Evolutionary conservation across 2,329 filamentous ascomycete genomes (phyloP), one percentile per base, ranked within the genome.

Genomic region (Trichoderma sp.): DNA sequence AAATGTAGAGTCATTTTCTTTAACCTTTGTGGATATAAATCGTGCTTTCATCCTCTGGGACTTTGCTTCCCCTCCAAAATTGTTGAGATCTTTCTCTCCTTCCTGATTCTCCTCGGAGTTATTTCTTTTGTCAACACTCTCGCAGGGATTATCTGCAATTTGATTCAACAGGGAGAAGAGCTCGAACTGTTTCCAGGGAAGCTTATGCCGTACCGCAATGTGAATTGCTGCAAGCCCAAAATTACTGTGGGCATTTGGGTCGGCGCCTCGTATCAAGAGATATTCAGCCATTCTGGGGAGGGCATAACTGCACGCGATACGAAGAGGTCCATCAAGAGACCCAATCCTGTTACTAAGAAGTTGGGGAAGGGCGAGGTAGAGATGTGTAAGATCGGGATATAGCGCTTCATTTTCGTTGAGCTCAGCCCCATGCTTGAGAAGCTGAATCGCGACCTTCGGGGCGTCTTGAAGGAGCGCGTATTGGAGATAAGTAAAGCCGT

Each of bases 261-360:
- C 62, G 18, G 75, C 75, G 6, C 75, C 75, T 35, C 53, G 56
- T 3, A 64, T 45, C 9, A 77, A 24, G 12, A 77, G 67, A 33
- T 41, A 75, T 27, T 62, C 50, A 3, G 41, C 56, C 1, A 33
- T 75, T n/a, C 75, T 59, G 3, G 75, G 74, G 1, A 77, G 66
- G 12, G 75, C 75, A 50, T 75, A 75, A 45, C 65, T 69, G 27
- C 75, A 74, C 21, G 75, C 75, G 29, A 73, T 75, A 2, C 67
- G 67, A 63, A 77, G 75, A 16, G 74, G 67, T 11, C 35, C 50
- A n/a, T 77, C 74, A 3, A 77, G 16, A 11, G 53, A 33, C 27
- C 75, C 65, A 33, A 63, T 9, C 14, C 56, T 69, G 4, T 64
- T 45, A 3, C 53, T 63, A 29, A 27, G 21, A 31, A 74, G 66